These are phyloP conservation scores for Diaporthe sp. DNA, from an alignment of 2,329 filamentous ascomycete species.

Conservation along the genomic window DNA sequence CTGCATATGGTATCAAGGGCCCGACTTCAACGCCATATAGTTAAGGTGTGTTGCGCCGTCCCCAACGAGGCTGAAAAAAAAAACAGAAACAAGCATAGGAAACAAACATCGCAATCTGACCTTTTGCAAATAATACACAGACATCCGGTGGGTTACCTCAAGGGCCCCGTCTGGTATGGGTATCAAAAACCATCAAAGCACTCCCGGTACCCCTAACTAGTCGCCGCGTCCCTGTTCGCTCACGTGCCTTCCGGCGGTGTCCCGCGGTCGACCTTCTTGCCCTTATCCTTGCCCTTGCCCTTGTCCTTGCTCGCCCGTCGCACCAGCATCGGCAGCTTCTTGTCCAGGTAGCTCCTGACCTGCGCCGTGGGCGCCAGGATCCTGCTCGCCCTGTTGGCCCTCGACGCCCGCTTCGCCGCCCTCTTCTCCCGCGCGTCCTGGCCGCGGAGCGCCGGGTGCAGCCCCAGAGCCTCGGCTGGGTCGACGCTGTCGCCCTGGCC, in stretches of 20 bases:
- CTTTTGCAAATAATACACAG: not conserved
- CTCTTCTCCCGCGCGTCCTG: conserved; percentile 27
- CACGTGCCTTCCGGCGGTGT: not conserved
- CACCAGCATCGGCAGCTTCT: conserved; percentile 18
- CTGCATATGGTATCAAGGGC: not conserved
- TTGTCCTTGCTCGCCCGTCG: conserved; percentile 17
- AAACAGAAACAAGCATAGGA: too few relatives aligned
- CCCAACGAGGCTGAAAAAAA: not conserved
- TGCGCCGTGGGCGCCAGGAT: not conserved
- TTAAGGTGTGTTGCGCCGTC: not conserved
- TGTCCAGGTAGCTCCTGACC: conserved; percentile 26
- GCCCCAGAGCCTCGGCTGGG: conserved; percentile 3
- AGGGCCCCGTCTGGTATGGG: conserved; percentile 5
- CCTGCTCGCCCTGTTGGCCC: not conserved
- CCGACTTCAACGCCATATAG: not conserved
- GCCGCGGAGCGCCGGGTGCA: conserved; percentile 21
- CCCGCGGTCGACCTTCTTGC: not conserved
- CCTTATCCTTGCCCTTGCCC: not conserved
- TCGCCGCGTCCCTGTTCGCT: not conserved
- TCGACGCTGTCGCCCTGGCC: not conserved
- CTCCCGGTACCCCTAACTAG: not conserved
- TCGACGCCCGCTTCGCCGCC: not conserved
- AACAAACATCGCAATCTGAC: not conserved
- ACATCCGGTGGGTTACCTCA: not conserved
- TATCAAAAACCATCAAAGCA: conserved; percentile 17